phyloP scores from a whole-genome alignment of 352 stramenopile species.

The Aphanomyces euteiches region DNA sequence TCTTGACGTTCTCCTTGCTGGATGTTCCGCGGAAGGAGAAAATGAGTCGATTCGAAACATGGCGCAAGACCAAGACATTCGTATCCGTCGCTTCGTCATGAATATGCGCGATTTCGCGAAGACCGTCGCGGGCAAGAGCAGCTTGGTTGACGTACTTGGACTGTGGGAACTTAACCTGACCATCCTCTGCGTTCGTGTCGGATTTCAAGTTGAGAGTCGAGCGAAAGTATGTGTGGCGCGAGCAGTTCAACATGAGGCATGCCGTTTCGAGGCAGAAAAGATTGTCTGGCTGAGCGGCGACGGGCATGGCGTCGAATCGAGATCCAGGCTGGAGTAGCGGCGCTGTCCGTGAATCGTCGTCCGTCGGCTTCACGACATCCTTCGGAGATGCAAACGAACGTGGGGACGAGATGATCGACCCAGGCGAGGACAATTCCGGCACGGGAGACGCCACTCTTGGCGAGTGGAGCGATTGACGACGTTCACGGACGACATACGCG shows the following conservation, averaged over 20 bases:
- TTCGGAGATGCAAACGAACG: too few species aligned
- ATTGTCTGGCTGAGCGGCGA: neutral
- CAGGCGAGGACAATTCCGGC: neutral
- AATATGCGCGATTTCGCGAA: slow-evolving; percentile 33
- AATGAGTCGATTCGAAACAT: slow-evolving; percentile 32
- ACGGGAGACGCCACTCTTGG: neutral
- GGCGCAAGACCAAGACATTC: slow-evolving; percentile 38
- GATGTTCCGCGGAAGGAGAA: slow-evolving; percentile 44
- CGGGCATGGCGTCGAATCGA: slow-evolving; percentile 3
- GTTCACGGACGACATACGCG: slow-evolving; percentile 18
- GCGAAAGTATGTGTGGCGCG: slow-evolving; percentile 21
- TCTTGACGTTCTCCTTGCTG: slow-evolving; percentile 45
- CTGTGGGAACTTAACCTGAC: neutral
- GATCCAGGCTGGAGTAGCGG: neutral
- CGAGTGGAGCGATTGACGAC: slow-evolving; percentile 9
- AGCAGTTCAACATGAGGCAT: slow-evolving; percentile 12
- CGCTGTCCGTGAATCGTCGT: too few species aligned
- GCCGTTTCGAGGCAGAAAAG: slow-evolving; percentile 24
- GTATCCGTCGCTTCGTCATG: slow-evolving; percentile 41
- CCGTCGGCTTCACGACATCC: too few species aligned
- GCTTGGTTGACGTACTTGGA: slow-evolving; percentile 23
- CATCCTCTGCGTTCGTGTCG: neutral
- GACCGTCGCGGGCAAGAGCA: slow-evolving; percentile 10
- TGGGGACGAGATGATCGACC: neutral
- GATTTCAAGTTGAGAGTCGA: slow-evolving; percentile 4